phyloP scores from a whole-genome alignment of 2,329 filamentous ascomycete species.

The Sporothrix humicola region DNA sequence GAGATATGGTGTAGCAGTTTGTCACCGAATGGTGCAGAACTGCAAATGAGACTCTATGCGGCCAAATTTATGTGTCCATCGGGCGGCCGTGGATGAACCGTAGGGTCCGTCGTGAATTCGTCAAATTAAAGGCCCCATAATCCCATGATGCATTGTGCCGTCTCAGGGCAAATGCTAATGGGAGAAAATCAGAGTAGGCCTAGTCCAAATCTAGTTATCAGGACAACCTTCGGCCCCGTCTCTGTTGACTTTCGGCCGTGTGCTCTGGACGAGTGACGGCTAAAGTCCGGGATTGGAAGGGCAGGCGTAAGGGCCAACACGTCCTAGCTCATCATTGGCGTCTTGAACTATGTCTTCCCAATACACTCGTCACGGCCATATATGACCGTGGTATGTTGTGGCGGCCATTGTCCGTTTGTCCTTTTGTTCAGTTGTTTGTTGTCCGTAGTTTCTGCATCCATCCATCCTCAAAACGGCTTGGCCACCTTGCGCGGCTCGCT shows the following conservation, averaged over 20 bases:
- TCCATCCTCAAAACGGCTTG: slow-evolving; percentile 73
- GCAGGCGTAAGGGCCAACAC: too few species aligned
- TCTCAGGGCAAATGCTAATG: too few species aligned
- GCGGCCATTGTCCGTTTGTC: not conserved
- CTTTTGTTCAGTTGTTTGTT: not conserved
- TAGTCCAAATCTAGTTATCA: too few species aligned
- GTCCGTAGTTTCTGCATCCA: not conserved
- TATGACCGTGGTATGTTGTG: too few species aligned
- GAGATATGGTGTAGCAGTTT: not conserved
- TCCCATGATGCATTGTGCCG: too few species aligned
- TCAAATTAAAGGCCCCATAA: not conserved
- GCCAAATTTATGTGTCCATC: not conserved
- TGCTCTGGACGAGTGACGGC: too few species aligned
- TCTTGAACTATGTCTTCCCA: too few species aligned
- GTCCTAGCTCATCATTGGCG: too few species aligned
- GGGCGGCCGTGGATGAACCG: not conserved
- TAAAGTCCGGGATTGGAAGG: too few species aligned
- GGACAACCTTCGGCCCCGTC: too few species aligned
- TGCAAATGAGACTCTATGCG: not conserved
- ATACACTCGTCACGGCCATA: too few species aligned
- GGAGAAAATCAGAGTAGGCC: not conserved
- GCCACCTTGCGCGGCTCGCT: slow-evolving; percentile 89
- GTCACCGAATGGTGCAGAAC: not conserved
- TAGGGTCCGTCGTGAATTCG: not conserved
- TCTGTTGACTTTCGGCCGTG: too few species aligned